Evolutionary conservation across 164 flowering plant species (phyloP), one percentile per base, ranked within the genome.

Genomic region (Vitis labrusca): DNA sequence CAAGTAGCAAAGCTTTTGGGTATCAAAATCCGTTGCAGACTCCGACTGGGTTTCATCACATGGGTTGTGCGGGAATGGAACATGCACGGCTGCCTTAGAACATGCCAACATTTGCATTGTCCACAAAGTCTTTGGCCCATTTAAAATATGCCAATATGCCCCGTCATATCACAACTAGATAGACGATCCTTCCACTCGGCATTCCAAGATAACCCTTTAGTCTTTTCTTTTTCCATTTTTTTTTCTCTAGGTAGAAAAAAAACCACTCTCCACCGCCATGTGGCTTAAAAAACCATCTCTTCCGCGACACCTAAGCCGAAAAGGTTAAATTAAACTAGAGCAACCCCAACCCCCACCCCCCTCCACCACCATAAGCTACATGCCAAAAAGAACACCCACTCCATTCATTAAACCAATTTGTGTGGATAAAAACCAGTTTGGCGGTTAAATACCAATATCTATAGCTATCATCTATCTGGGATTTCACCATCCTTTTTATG

Each of bases 11-110:
- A 37, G 44, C 44, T 37, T 37, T 37, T 37, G 44, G 44, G 44
- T 37, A 37, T 9, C 32, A 11, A n/a, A 52, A 54, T 19, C 12
- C 57, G 63, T 19, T 62, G 55, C 10, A 17, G 59, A 61, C 13
- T 59, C 2, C 17, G 59, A 61, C 44, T 70, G 75, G 73, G 69
- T 71, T 54, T 60, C 6, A 37, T 53, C 74, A 78, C 81, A 75
- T 79, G 82, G 74, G 78, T 29, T 75, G 69, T 66, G 65, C 48
- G 37, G 50, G 9, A 69, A 68, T 57, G 30, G 73, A 53, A 73
- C 81, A 74, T 76, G 78, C 68, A 64, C 78, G 76, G 68, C 72
- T 80, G 78, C 79, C 59, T 65, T 73, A 5, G 17, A 69, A 77
- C 81, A 76, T 66, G 74, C 74, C 72, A 67, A 73, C 76, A 78